Percentiles rank a stretch among this genome's conserved stretches.
Evolutionary conservation across 148 eudicot species (phyloP).

Genomic region (Talinum fruticosum): DNA sequence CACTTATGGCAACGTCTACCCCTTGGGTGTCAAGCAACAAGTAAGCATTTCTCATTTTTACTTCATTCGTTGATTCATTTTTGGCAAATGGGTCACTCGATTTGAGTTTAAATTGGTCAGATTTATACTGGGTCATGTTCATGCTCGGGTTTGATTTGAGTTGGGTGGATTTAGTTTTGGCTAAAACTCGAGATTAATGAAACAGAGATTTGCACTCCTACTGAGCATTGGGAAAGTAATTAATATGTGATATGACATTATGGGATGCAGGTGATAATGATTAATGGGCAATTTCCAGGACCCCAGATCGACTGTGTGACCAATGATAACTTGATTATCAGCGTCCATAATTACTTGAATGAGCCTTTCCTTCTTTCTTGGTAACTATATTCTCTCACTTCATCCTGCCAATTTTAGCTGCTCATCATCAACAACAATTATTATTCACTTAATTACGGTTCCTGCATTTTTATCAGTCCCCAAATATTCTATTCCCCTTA

Average conservation of each 20-base stretch:
- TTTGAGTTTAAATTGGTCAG: background rate
- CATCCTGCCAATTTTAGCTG: background rate
- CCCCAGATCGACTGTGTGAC: conserved; percentile 92
- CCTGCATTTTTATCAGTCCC: conserved; percentile 5
- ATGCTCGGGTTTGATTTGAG: too few species aligned
- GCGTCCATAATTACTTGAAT: conserved; percentile 71
- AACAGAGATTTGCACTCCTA: too few species aligned
- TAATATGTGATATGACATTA: conserved; percentile 2
- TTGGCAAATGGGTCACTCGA: background rate
- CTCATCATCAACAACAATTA: background rate
- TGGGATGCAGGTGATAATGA: conserved; percentile 79
- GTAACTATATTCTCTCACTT: conserved; percentile 32
- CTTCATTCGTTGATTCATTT: background rate
- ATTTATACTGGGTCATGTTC: background rate
- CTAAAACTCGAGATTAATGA: too few species aligned
- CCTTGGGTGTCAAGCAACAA: conserved; percentile 65
- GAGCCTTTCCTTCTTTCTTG: conserved; percentile 97
- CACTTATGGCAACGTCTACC: conserved; percentile 57
- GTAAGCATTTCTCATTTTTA: conserved; percentile 26
- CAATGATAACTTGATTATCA: conserved; percentile 87
- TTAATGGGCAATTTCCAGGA: conserved; percentile 98
- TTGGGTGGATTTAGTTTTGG: background rate
- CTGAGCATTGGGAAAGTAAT: too few species aligned
- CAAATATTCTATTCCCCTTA: background rate
- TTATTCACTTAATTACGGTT: background rate